Evolutionary conservation across 257 asterid genomes (phyloP), one percentile per base, ranked within the genome.

Genomic region (Penstemon barbatus): DNA sequence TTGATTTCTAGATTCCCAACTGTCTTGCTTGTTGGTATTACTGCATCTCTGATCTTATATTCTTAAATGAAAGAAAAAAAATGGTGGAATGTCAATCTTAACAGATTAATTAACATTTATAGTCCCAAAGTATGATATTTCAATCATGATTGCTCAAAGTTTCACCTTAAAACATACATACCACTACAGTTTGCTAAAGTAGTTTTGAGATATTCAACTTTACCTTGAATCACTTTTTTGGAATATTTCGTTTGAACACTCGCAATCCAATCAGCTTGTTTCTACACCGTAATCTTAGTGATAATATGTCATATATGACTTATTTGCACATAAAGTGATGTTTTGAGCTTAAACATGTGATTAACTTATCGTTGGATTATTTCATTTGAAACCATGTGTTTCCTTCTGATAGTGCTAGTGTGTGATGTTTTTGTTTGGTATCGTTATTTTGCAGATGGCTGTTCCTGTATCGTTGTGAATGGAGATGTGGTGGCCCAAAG

Each of bases 401-500:
- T 25, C 33, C 33, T 25, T 25, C 33, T 25, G 33, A 25, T 25
- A 25, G 33, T 25, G 33, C 33, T 25, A 25, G 33, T 25, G 2
- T 25, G 33, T 25, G 33, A 25, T 25, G 33, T 25, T 25, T 25
- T 25, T 25, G 33, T 25, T 25, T 25, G 33, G 33, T 25, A 7
- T 63, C 42, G 57, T 68, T 56, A 51, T 38, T 66, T 10, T 79
- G 71, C 95, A 93, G 99, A 93, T 89, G 99, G 99, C 71, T 93
- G 99, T 56, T 75, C 97, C 68, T 93, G 95, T 78, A 73, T 93
- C 76, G 92, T 89, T 66, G 95, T 93, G 69, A 93, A 93, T 54
- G 99, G 96, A 74, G 96, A 93, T 76, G 84, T 90, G 79, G 91
- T 93, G 72, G 97, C 95, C 44, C 99, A 89, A 79, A 96, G 96